Evolutionary conservation across 2,329 filamentous ascomycete genomes (phyloP).

Genomic region (Fusarium oxysporum): DNA sequence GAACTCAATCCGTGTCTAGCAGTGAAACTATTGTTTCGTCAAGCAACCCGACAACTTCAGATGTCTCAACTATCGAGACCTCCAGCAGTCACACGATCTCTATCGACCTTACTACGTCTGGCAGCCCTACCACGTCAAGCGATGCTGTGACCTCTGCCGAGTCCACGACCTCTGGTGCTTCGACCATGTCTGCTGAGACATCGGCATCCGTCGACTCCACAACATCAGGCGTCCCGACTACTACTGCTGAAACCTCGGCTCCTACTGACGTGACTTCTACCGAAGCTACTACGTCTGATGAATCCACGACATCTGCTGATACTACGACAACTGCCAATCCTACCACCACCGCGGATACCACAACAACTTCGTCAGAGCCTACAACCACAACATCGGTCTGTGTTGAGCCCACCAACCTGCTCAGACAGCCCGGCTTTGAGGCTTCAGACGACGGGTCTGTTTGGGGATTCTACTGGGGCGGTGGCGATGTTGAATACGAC

Average conservation of each 20-base stretch:
- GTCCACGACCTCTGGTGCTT: not conserved
- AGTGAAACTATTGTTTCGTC: not conserved
- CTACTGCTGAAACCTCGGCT: not conserved
- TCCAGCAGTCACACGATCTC: not conserved
- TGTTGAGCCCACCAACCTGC: slow-evolving; percentile 8
- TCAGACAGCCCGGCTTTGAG: slow-evolving; percentile 5
- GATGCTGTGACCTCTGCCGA: not conserved
- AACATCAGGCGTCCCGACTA: not conserved
- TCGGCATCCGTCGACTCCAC: fast-evolving
- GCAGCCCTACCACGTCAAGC: not conserved
- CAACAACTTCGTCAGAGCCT: not conserved
- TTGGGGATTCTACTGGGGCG: slow-evolving; percentile 16
- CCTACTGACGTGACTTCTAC: not conserved
- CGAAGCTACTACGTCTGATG: not conserved
- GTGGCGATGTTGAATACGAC: not conserved
- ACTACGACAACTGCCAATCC: not conserved
- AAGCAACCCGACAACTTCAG: not conserved
- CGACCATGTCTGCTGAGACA: not conserved
- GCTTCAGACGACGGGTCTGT: fast-evolving
- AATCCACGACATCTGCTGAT: not conserved
- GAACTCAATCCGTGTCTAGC: not conserved
- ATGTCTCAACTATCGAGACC: not conserved
- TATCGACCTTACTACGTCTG: not conserved
- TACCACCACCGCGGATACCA: not conserved
- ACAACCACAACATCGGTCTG: slow-evolving; percentile 12